Evolutionary conservation across 176 grass and related monocot genomes (phyloP).

Genomic region (sorghum (Sorghum bicolor)): DNA sequence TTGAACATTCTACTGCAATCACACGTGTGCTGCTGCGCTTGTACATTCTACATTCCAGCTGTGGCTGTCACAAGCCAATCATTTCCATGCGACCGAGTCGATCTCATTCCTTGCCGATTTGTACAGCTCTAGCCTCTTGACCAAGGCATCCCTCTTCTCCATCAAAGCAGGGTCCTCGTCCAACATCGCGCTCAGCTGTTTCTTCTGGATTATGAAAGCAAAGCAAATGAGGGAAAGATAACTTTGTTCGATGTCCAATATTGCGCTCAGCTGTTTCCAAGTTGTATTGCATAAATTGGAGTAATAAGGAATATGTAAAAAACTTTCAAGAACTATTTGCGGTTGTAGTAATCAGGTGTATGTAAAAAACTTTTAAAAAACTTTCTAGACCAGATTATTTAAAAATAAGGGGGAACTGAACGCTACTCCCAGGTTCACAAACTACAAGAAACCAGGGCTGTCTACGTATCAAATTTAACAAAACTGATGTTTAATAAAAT

Average conservation of each 20-base stretch:
- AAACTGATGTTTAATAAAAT: neutral
- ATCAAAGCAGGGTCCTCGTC: constrained; percentile 94
- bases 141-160: constrained; percentile 93
- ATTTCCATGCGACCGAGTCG: constrained; percentile 96
- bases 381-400: neutral
- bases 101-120: constrained; percentile 93
- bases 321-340: neutral
- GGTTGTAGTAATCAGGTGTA: neutral
- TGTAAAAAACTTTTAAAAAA: neutral
- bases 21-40: too few relatives aligned
- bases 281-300: neutral
- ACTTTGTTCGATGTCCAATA: neutral
- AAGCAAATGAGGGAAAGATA: neutral
- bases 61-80: constrained; percentile 14
- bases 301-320: neutral
- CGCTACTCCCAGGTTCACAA: neutral
- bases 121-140: constrained; percentile 94
- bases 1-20: too few relatives aligned
- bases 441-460: neutral
- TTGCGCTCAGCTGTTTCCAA: too few relatives aligned
- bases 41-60: neutral
- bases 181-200: constrained; percentile 96
- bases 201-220: constrained; percentile 57
- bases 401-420: neutral
- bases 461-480: neutral